A percentile compares a stretch with the other conserved stretches of the same genome.
Conservation (phyloP, 257 asterid species). For the Catharanthus roseus region DNA sequence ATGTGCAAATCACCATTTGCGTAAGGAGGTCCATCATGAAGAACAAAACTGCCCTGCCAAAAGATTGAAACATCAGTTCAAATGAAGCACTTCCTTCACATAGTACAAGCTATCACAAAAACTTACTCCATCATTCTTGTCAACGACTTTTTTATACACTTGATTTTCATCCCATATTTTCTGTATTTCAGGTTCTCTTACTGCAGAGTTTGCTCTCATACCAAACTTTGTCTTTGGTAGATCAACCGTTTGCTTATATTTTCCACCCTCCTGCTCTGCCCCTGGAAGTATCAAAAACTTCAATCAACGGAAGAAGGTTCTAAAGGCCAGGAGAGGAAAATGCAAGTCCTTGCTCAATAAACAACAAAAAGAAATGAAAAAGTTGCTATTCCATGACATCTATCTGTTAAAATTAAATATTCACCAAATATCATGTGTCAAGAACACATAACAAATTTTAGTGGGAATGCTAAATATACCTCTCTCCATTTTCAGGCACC, state of each 20-base stretch:
- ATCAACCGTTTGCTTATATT: conserved; percentile 84
- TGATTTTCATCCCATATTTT: conserved; percentile 88
- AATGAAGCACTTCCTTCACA: conserved; percentile 9
- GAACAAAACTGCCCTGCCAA: conserved; percentile 84
- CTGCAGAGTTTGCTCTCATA: conserved; percentile 80
- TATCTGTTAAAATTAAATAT: not conserved
- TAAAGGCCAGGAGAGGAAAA: not conserved
- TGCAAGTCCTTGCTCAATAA: not conserved
- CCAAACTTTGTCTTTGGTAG: conserved; percentile 89
- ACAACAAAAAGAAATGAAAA: not conserved
- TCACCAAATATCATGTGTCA: not conserved
- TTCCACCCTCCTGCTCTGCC: conserved; percentile 67
- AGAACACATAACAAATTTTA: not conserved
- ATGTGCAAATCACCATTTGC: conserved; percentile 99
- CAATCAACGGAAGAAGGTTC: not conserved
- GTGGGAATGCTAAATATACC: not conserved
- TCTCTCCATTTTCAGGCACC: not conserved
- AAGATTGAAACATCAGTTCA: conserved; percentile 28
- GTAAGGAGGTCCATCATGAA: conserved; percentile 98
- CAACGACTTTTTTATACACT: conserved; percentile 63
- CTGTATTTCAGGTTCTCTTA: conserved; percentile 94
- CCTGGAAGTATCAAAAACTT: not conserved
- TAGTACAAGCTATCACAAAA: conserved; percentile 12
- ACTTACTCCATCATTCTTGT: conserved; percentile 77
- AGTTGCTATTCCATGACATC: not conserved